These are phyloP conservation scores for Fusarium denticulatum DNA, from an alignment of 2,329 filamentous ascomycete genomes.

Conservation along the genomic window DNA sequence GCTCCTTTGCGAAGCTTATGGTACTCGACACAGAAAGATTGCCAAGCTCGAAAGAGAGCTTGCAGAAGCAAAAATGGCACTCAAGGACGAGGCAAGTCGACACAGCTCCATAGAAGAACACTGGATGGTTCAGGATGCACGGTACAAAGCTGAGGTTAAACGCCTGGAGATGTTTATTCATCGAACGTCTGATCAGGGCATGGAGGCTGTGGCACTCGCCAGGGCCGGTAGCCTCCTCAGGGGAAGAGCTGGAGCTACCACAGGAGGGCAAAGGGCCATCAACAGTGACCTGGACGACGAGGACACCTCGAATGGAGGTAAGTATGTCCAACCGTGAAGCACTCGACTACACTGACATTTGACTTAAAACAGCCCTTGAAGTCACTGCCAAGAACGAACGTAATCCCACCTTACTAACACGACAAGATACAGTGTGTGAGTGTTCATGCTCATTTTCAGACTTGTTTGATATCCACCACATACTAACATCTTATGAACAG, in stretches of 20 bases:
- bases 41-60: slow-evolving; percentile 50
- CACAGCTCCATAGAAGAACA: slow-evolving; percentile 39
- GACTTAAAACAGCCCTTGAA: neutral
- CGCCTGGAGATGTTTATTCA: slow-evolving; percentile 48
- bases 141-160: slow-evolving; percentile 46
- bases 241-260: neutral
- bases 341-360: neutral
- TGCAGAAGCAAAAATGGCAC: slow-evolving; percentile 49
- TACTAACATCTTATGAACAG: slow-evolving; percentile 18
- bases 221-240: slow-evolving; percentile 53
- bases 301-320: neutral
- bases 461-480: neutral
- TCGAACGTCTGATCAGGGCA: slow-evolving; percentile 53
- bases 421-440: slow-evolving; percentile 31
- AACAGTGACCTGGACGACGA: neutral
- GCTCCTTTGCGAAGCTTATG: slow-evolving; percentile 51
- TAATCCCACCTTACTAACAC: neutral
- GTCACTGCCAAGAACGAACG: neutral
- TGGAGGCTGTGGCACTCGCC: slow-evolving; percentile 57
- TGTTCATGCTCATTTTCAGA: neutral
- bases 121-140: slow-evolving; percentile 38
- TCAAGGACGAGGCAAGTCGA: slow-evolving; percentile 49
- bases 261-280: neutral
- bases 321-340: neutral
- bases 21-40: slow-evolving; percentile 42